Base-by-base conservation (phyloP, 768 basidiomycete species). In the Trametes gibbosa region DNA sequence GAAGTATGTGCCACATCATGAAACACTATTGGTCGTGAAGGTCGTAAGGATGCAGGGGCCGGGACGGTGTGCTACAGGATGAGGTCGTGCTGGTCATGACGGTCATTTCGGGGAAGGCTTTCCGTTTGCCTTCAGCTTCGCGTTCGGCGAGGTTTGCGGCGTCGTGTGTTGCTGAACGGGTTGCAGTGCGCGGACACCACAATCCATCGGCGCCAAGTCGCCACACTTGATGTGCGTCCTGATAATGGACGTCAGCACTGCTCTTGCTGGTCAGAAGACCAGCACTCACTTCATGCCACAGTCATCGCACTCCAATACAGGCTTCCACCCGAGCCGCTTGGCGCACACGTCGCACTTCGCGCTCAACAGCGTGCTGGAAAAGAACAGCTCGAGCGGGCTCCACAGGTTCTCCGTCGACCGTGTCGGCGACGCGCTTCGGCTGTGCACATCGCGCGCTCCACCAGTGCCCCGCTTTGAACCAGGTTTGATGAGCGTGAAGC, bases 181-280 rank as follows among this genome's bases (percentile, higher is more conserved):
- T 12, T 69, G 65, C 25, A 70, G 50, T 21, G 78, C 76, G 39
- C 81, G 83, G n/a, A 84, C 55, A 19, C 88, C 90, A 66, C 92
- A 93, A 71, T 93, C 87, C 53, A 80, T 77, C 10, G 92, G 91
- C 13, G 92, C 91, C 46, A 82, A 67, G 69, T 95, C 92, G 17
- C 91, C 92, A 66, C 92, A 95, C 69, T 92, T 92, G 62, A 90
- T 79, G 68, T 95, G 92, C n/a, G 89, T 82, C 65, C 91, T 90
- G 65, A 6, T 19, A 43, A 50, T 25, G n/a, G 41, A 50, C 43
- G 51, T 50, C 32, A 52, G 43, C 41, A 32, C n/a, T n/a, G 14
- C n/a, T 27, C 19, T n/a, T 9, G 40, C 34, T 48, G 24, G 10
- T 35, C 19, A 19, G 23, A 19, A 48, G 29, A 19, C 2, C 32